These are phyloP conservation scores for Cercophora samala DNA, from an alignment of 495 filamentous ascomycete species.

Conservation along the genomic window DNA sequence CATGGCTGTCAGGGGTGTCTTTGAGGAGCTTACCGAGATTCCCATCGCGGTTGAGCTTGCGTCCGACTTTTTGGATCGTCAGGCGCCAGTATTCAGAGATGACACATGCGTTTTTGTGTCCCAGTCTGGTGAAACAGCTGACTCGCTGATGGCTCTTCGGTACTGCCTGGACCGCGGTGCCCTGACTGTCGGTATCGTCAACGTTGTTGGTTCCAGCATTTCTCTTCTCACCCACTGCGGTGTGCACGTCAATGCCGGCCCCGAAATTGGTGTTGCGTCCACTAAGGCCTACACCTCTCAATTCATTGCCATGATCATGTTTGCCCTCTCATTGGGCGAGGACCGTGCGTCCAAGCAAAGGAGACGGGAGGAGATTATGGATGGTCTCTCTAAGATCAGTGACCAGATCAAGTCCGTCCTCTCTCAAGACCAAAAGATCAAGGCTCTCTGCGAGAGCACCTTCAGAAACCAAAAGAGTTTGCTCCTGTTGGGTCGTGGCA, in stretches of 20 bases:
- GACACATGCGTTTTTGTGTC: slow-evolving; percentile 99
- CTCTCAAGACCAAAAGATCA: slow-evolving; percentile 87
- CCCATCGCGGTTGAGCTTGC: slow-evolving; percentile 95
- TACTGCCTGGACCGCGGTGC: slow-evolving; percentile 98
- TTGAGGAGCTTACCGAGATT: slow-evolving; percentile 97
- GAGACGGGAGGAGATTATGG: slow-evolving; percentile 94
- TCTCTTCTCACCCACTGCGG: slow-evolving; percentile 97
- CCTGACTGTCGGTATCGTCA: slow-evolving; percentile 95
- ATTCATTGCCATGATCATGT: slow-evolving; percentile 99
- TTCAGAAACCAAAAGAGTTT: slow-evolving; percentile 98
- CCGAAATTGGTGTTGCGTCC: slow-evolving; percentile 97
- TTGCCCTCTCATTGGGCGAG: slow-evolving; percentile 90
- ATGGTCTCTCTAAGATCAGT: slow-evolving; percentile 81
- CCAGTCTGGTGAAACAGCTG: slow-evolving; percentile 97
- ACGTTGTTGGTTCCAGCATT: slow-evolving; percentile 96
- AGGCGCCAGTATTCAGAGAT: slow-evolving; percentile 98
- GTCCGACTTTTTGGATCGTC: slow-evolving; percentile 94
- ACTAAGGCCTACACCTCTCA: slow-evolving; percentile 99
- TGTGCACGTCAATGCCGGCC: slow-evolving; percentile 98
- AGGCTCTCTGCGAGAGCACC: slow-evolving; percentile 79
- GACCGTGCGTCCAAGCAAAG: slow-evolving; percentile 92
- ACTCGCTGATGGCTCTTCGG: slow-evolving; percentile 92
- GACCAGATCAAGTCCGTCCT: slow-evolving; percentile 88
- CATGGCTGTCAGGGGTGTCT: slow-evolving; percentile 97
- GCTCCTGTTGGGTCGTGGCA: slow-evolving; percentile 86